These are phyloP conservation scores for Chalaropsis thielavioides DNA, from an alignment of 2,329 filamentous ascomycete species.

Conservation along the genomic window DNA sequence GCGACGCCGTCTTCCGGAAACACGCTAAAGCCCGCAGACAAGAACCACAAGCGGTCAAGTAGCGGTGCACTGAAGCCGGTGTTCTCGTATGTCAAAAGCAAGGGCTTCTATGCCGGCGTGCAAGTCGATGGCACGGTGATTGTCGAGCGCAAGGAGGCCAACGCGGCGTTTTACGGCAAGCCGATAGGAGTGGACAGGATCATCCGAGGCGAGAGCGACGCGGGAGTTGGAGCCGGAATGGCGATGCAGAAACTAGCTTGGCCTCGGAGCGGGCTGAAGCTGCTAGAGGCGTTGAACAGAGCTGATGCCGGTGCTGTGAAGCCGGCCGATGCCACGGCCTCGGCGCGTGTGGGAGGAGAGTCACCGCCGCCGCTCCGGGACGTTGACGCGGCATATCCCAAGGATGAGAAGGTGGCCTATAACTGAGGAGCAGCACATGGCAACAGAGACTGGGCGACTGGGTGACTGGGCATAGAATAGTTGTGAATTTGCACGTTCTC, in stretches of 20 bases:
- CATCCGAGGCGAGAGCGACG: slow-evolving; percentile 28
- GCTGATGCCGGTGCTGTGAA: not conserved
- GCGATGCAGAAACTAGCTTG: slow-evolving; percentile 5
- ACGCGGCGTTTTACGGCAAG: slow-evolving; percentile 73
- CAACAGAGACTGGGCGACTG: not conserved
- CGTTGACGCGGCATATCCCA: not conserved
- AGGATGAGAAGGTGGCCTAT: not conserved
- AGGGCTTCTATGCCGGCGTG: slow-evolving; percentile 76
- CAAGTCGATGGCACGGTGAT: slow-evolving; percentile 78
- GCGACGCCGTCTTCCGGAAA: slow-evolving; percentile 26
- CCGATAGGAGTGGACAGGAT: slow-evolving; percentile 33
- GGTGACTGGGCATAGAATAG: no score
- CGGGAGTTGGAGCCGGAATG: not conserved
- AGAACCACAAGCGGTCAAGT: slow-evolving; percentile 18
- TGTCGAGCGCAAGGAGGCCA: slow-evolving; percentile 76
- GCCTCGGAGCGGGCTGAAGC: slow-evolving; percentile 5
- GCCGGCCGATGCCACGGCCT: not conserved
- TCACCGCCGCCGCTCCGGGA: not conserved
- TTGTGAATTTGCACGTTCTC: no score
- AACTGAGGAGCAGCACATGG: not conserved
- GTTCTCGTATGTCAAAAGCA: slow-evolving; percentile 68
- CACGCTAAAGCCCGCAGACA: slow-evolving; percentile 33
- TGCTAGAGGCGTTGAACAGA: slow-evolving; percentile 8
- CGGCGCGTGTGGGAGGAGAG: not conserved
- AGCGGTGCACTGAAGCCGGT: slow-evolving; percentile 28